Conservation (phyloP, 345 rosid species). For the Gossypium rotundifolium region DNA sequence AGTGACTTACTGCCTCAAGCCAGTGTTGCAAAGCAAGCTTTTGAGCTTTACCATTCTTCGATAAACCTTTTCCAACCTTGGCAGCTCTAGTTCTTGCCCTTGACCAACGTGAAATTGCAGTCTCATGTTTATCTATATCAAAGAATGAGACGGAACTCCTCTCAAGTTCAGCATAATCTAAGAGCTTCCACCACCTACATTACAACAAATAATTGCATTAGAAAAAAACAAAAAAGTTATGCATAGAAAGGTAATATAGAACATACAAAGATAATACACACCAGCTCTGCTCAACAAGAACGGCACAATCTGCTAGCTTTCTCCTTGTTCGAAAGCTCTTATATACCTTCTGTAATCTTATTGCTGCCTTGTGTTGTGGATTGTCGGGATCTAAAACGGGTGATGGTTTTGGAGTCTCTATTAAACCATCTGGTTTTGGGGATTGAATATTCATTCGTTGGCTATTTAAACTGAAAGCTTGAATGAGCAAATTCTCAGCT, state of each 20-base stretch:
- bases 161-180: conserved; percentile 83
- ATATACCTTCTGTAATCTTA: conserved; percentile 80
- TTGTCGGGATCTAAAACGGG: conserved; percentile 40
- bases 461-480: conserved; percentile 5
- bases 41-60: conserved; percentile 78
- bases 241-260: conserved; percentile 5
- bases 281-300: conserved; percentile 89
- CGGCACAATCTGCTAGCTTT: conserved; percentile 93
- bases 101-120: conserved; percentile 91
- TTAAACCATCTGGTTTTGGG: conserved; percentile 8
- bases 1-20: conserved; percentile 90
- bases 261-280: conserved; percentile 18
- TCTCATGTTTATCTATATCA: conserved; percentile 85
- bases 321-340: conserved; percentile 93
- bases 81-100: conserved; percentile 95
- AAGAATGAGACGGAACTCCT: conserved; percentile 84
- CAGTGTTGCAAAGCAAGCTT: conserved; percentile 94
- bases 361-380: conserved; percentile 77
- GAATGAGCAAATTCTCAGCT: background rate
- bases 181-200: conserved; percentile 88
- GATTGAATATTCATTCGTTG: conserved; percentile 7
- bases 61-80: conserved; percentile 93
- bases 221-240: conserved; percentile 43
- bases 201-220: conserved; percentile 35
- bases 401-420: background rate